phyloP scores from a whole-genome alignment of 805 yeast genomes.

The Yarrowia hollandica region DNA sequence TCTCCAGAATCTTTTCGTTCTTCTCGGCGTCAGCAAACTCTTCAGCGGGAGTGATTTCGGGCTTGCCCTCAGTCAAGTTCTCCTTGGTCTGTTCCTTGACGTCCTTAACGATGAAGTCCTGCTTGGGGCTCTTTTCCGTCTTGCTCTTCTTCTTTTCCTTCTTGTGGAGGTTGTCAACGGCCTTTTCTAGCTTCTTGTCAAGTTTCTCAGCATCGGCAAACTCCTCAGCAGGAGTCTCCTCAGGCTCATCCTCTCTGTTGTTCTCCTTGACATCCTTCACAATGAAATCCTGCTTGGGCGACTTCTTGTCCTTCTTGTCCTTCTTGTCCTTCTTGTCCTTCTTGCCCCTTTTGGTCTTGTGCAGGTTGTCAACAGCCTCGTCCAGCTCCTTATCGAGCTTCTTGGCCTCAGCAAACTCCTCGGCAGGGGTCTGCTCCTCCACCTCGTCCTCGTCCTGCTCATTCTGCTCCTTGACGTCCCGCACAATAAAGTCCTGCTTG shows the following conservation, averaged over 20 bases:
- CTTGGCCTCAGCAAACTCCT: background rate
- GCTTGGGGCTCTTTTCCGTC: background rate
- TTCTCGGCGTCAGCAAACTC: conserved; percentile 28
- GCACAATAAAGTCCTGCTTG: background rate
- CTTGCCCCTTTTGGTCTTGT: conserved; percentile 31
- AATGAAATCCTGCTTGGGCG: conserved; percentile 27
- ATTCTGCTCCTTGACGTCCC: background rate
- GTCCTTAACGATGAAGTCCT: background rate
- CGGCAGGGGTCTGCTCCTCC: background rate
- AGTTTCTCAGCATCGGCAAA: background rate
- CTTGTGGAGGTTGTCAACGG: background rate
- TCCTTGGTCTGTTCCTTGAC: conserved; percentile 16
- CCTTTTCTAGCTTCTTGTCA: background rate
- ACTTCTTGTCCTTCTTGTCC: conserved; percentile 32
- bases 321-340: conserved; percentile 31
- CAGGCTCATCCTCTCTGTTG: conserved; percentile 20
- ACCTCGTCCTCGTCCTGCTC: background rate
- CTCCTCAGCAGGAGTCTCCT: conserved; percentile 19
- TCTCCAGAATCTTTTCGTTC: conserved; percentile 21
- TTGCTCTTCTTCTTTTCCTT: conserved; percentile 26
- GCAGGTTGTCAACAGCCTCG: conserved; percentile 2
- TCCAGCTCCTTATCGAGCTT: background rate
- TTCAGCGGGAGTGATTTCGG: background rate
- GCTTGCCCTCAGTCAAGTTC: background rate
- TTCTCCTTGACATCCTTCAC: conserved; percentile 27